phyloP scores from a whole-genome alignment of 2,329 filamentous ascomycete species.

The Fusarium devonianum region DNA sequence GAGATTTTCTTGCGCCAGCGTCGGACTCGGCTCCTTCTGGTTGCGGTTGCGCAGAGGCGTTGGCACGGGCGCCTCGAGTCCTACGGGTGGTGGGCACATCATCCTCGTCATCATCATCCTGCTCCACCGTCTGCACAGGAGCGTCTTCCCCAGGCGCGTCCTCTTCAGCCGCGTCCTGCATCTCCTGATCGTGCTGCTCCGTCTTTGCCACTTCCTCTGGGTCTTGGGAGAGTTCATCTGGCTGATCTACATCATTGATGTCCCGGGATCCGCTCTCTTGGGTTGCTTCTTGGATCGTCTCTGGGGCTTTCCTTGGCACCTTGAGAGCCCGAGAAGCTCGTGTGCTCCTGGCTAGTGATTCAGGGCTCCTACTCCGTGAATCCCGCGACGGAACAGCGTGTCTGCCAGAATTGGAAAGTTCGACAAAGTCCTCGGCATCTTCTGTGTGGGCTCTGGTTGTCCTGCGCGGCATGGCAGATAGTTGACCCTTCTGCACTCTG shows the following conservation, averaged over 20 bases:
- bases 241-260: slow-evolving; percentile 46
- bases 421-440: slow-evolving; percentile 62
- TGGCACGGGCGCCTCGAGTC: slow-evolving; percentile 50
- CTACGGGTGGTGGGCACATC: slow-evolving; percentile 57
- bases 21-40: slow-evolving; percentile 44
- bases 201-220: slow-evolving; percentile 40
- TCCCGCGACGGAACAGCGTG: slow-evolving; percentile 59
- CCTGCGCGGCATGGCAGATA: slow-evolving; percentile 50
- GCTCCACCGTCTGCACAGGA: slow-evolving; percentile 42
- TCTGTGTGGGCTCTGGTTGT: slow-evolving; percentile 62
- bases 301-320: slow-evolving; percentile 56
- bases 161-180: slow-evolving; percentile 38
- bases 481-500: slow-evolving; percentile 47
- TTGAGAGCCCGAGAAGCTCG: slow-evolving; percentile 60
- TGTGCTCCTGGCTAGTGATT: slow-evolving; percentile 52
- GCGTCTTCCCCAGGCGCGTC: slow-evolving; percentile 44
- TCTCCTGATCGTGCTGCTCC: slow-evolving; percentile 42
- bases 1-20: slow-evolving; percentile 45
- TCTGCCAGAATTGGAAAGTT: slow-evolving; percentile 67
- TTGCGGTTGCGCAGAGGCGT: slow-evolving; percentile 39
- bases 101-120: slow-evolving; percentile 58
- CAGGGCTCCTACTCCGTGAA: slow-evolving; percentile 64
- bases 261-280: slow-evolving; percentile 58
- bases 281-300: slow-evolving; percentile 60
- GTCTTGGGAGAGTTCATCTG: slow-evolving; percentile 50